These are phyloP conservation scores for Phytopythium mirpurense DNA, from an alignment of 352 stramenopile species.

Conservation along the genomic window DNA sequence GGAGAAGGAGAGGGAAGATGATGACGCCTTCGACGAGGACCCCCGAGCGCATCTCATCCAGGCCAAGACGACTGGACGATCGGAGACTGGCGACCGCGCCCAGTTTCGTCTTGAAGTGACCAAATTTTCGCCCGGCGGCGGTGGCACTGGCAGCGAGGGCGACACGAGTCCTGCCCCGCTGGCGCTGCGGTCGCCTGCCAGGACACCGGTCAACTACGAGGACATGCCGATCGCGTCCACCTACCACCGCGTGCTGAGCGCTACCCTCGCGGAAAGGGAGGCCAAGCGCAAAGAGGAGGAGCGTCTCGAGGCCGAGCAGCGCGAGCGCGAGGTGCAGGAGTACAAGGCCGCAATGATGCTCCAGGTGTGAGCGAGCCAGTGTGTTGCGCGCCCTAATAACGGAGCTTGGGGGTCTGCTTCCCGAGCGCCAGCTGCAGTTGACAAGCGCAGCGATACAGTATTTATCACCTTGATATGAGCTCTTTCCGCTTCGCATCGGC, in stretches of 20 bases:
- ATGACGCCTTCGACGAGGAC: slow-evolving; percentile 10
- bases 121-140: slow-evolving; percentile 1
- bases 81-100: background rate
- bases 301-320: slow-evolving; percentile 40
- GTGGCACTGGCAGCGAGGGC: background rate
- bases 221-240: slow-evolving; percentile 73
- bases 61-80: background rate
- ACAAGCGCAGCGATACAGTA: background rate
- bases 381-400: no score
- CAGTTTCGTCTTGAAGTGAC: slow-evolving; percentile 4
- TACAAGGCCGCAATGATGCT: slow-evolving; percentile 44
- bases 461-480: background rate
- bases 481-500: background rate
- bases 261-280: slow-evolving; percentile 45
- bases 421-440: background rate
- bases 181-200: slow-evolving; percentile 1
- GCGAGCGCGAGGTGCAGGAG: slow-evolving; percentile 50
- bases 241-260: slow-evolving; percentile 66
- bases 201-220: slow-evolving; percentile 28
- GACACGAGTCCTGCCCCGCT: slow-evolving; percentile 5
- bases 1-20: slow-evolving; percentile 20
- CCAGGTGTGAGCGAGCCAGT: background rate
- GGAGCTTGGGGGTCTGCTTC: background rate
- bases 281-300: slow-evolving; percentile 33
- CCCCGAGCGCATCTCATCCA: slow-evolving; percentile 2